Evolutionary conservation across 225 moss, liverwort and hornwort species (phyloP), one percentile per base, ranked within the genome.

Genomic region (Antitrichia curtipendula): DNA sequence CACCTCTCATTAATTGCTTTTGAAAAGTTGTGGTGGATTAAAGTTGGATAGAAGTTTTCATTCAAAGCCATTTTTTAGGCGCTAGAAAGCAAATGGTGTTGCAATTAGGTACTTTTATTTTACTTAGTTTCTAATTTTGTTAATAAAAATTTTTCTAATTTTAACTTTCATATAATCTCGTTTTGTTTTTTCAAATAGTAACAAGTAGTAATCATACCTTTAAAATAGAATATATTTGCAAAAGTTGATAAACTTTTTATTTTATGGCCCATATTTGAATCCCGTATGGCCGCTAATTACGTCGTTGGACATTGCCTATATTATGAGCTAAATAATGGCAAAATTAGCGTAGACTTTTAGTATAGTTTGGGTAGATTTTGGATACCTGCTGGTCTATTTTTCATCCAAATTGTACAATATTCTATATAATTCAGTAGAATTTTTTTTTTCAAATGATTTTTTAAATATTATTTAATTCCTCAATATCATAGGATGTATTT

Each of bases 211-310:
- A 68, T 68, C 7, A 68, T 4, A 21, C 3, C 22, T 27, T 71
- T 4, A 41, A 28, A 15, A 43, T 71, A 16, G 15, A 43, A 2
- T 16, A 9, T 71, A 71, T 43, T n/a, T 68, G 38, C 21, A 12
- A 68, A 38, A 68, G 12, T 68, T 4, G 4, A 68, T 68, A 4
- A 45, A 27, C 28, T 71, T 71, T 4, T 25, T 13, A 24, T 25
- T 40, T 69, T 0, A 31, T 69, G 4, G 13, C 4, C 8, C 1
- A 14, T 7, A 0, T 71, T 71, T 71, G 27, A 43, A 43, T 71
- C 9, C 1, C 2, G 3, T 27, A 6, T 6, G 2, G 2, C 2
- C 1, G 1, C 1, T 25, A 25, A 8, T 15, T 41, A 36, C 10
- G 4, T 1, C 3, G 0, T 43, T 27, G 6, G 17, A 0, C 6